Base-by-base conservation (phyloP, 2,329 filamentous ascomycete genomes). In the Phialophora macrospora region DNA sequence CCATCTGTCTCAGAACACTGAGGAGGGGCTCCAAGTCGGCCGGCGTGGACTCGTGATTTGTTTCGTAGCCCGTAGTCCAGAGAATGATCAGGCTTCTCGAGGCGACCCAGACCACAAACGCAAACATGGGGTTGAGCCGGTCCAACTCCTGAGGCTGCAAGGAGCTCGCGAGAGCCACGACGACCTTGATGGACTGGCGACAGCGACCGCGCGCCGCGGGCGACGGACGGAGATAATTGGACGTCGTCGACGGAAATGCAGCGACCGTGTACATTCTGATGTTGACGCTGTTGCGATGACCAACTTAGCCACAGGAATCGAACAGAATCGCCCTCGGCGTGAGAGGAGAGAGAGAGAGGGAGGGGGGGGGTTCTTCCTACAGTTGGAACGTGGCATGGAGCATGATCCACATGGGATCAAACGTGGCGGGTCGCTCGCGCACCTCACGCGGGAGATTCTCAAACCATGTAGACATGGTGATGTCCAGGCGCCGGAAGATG, bases 261-360 rank as follows among this genome's bases (percentile, higher is more conserved):
- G 61, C 61, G 12, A 63, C 61, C 22, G 61, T 63, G 34, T 63
- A 58, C 61, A 63, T 63, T 63, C 61, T 17, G 17, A 63, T 63
- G 44, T 63, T 63, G 54, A 63, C 58, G 41, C 61, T 63, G 51
- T 32, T 26, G n/a, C 46, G 14, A 49, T 22, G 11, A 55, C 9
- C 30, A 24, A 9, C 14, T 20, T 20, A 20, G n/a, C 49, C 32
- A 38, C 24, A 26, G 30, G n/a, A 32, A 55, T 20, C 28, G 28
- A 20, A 44, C n/a, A n/a, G 48, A 5, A 41, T 61, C 28, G 28
- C 28, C 7, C 4, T 8, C 7, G 7, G 6, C 7, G 28, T 30
- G 7, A 7, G 3, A 24, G 3, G 24, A 3, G 24, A 3, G 28
- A 7, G 28, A 24, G 3, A 24, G 24, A 3, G 24, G 24, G 28